A percentile compares a stretch with the other conserved stretches of the same genome.
Evolutionary conservation across 345 rosid species (phyloP).

Genomic region (Mangifera indica): DNA sequence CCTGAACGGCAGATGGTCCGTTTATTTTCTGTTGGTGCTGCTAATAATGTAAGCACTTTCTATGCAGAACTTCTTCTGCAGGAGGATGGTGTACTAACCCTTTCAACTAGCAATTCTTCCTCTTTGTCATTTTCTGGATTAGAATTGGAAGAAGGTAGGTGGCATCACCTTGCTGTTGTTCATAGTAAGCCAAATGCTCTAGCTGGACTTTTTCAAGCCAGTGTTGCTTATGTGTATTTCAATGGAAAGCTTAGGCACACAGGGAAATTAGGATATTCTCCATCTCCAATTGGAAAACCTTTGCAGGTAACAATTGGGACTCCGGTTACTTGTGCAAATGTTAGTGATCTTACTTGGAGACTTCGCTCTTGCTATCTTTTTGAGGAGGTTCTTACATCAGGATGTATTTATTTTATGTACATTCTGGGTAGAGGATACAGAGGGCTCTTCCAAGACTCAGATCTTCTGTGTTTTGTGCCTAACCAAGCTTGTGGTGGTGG

Average conservation of each 20-base stretch:
- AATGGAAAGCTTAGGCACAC: conserved; percentile 97
- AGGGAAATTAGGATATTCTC: conserved; percentile 96
- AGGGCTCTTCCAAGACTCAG: conserved; percentile 95
- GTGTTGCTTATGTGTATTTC: conserved; percentile 92
- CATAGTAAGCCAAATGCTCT: conserved; percentile 99
- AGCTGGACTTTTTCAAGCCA: conserved; percentile 99
- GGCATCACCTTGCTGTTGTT: conserved; percentile 99
- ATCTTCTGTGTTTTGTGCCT: conserved; percentile 93
- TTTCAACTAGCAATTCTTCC: conserved; percentile 91
- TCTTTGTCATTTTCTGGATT: conserved; percentile 90
- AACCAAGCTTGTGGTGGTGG: conserved; percentile 99
- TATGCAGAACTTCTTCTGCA: conserved; percentile 92
- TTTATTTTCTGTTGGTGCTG: conserved; percentile 92
- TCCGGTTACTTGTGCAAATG: conserved; percentile 71
- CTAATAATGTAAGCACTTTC: conserved; percentile 63
- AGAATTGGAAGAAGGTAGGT: conserved; percentile 90
- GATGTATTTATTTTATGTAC: conserved; percentile 95
- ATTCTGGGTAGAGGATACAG: conserved; percentile 97
- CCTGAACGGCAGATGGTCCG: conserved; percentile 64
- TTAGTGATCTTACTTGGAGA: conserved; percentile 86
- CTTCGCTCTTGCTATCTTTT: conserved; percentile 96
- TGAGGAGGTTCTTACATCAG: conserved; percentile 97
- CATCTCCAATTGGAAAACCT: conserved; percentile 91
- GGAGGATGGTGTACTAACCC: conserved; percentile 90
- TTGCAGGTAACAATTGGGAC: conserved; percentile 96